Percentiles rank a stretch among this genome's conserved stretches.
Conservation (phyloP, 805 yeast species). For the Cyberlindnera japonica region DNA sequence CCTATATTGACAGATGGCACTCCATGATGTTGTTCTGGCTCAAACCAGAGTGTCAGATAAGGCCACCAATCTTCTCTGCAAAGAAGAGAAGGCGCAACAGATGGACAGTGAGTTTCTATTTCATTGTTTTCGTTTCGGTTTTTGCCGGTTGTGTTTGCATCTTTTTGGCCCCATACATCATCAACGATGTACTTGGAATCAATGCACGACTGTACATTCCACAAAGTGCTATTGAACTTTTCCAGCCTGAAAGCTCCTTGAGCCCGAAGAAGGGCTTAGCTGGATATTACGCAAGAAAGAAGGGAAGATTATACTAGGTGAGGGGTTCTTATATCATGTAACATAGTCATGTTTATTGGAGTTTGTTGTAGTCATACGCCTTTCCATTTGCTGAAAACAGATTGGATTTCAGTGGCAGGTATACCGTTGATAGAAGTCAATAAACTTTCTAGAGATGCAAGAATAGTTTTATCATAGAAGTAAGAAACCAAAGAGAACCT, state of each 20-base stretch:
- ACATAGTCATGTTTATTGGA: neutral
- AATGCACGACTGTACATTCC: constrained; percentile 43
- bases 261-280: constrained; percentile 21
- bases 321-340: neutral
- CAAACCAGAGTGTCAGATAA: constrained; percentile 45
- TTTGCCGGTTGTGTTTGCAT: constrained; percentile 30
- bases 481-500: constrained; percentile 23
- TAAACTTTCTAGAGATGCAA: constrained; percentile 2
- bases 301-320: constrained; percentile 2
- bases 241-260: constrained; percentile 41
- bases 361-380: neutral
- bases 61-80: constrained; percentile 43
- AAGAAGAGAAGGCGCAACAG: constrained; percentile 40
- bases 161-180: constrained; percentile 39
- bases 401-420: neutral
- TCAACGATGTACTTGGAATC: constrained; percentile 32
- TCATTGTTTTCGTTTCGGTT: constrained; percentile 34
- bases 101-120: constrained; percentile 31
- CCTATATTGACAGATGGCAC: constrained; percentile 57
- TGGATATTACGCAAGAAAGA: constrained; percentile 16
- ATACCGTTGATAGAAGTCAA: neutral
- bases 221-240: constrained; percentile 25
- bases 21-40: constrained; percentile 59
- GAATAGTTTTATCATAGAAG: constrained; percentile 16
- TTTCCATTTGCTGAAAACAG: neutral